Conservation (phyloP, 2,329 filamentous ascomycete genomes). For the Pseudopyrenochaeta lycopersici region DNA sequence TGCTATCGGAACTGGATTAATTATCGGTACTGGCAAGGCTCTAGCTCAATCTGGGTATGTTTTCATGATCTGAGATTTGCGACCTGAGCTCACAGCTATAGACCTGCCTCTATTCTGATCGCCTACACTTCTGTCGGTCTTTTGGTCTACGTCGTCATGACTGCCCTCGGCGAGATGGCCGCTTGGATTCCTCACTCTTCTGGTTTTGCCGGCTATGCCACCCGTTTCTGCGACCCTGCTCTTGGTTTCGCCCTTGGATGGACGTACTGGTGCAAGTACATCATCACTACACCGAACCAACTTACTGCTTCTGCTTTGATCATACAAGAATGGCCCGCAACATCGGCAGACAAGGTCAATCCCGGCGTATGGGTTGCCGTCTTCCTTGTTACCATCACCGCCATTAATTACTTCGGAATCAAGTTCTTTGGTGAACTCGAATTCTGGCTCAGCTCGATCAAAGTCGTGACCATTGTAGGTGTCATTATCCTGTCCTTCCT, state of each 20-base stretch:
- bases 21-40: conserved; percentile 69
- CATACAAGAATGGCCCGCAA: conserved; percentile 77
- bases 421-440: conserved; percentile 61
- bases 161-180: conserved; percentile 83
- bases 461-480: conserved; percentile 57
- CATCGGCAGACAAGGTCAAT: conserved; percentile 70
- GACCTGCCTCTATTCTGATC: conserved; percentile 74
- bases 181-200: conserved; percentile 80
- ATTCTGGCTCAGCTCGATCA: conserved; percentile 59
- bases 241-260: conserved; percentile 81
- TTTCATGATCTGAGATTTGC: not conserved
- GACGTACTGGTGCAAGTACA: conserved; percentile 73
- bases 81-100: conserved; percentile 32
- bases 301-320: conserved; percentile 82
- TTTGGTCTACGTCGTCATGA: conserved; percentile 83
- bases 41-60: conserved; percentile 57
- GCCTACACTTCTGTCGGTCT: conserved; percentile 74
- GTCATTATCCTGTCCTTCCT: conserved; percentile 56
- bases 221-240: conserved; percentile 80
- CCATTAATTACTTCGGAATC: conserved; percentile 66
- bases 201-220: conserved; percentile 84
- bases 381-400: conserved; percentile 55
- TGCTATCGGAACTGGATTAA: conserved; percentile 76
- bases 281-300: conserved; percentile 86
- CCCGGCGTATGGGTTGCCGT: conserved; percentile 80